phyloP scores from a whole-genome alignment of 140 eudicot species.

The Bidens hawaiensis region DNA sequence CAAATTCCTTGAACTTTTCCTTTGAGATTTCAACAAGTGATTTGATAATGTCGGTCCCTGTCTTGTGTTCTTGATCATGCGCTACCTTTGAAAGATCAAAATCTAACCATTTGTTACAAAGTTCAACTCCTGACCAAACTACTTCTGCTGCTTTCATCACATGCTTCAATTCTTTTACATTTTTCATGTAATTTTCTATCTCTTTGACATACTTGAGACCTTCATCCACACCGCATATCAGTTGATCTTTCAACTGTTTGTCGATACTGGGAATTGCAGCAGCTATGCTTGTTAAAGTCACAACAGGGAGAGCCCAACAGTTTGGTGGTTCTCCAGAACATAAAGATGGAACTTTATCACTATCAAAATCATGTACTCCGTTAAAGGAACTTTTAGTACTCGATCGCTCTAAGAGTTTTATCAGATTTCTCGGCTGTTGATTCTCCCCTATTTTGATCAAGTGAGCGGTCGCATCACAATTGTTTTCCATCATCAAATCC shows the following conservation, averaged over 20 bases:
- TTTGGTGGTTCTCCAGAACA: conserved; percentile 47
- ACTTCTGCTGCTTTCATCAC: conserved; percentile 56
- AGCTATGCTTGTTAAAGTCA: conserved; percentile 64
- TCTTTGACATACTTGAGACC: conserved; percentile 44
- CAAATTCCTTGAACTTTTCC: conserved; percentile 37
- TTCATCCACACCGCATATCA: conserved; percentile 44
- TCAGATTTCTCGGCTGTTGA: conserved; percentile 45
- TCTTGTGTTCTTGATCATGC: conserved; percentile 15
- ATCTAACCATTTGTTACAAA: conserved; percentile 54
- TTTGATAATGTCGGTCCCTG: conserved; percentile 31
- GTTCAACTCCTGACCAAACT: conserved; percentile 63
- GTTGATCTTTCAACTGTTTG: conserved; percentile 22
- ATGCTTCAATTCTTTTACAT: conserved; percentile 26
- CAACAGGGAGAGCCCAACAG: conserved; percentile 75
- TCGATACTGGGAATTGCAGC: conserved; percentile 39
- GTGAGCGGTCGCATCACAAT: conserved; percentile 42
- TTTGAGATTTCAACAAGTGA: conserved; percentile 39
- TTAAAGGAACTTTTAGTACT: conserved; percentile 20
- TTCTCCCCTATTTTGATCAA: conserved; percentile 52
- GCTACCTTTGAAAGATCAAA: conserved; percentile 44
- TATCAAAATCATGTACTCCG: conserved; percentile 45
- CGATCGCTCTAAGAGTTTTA: conserved; percentile 35
- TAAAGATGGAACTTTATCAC: conserved; percentile 35
- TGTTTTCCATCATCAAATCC: conserved; percentile 39
- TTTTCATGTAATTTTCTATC: conserved; percentile 39